These are phyloP conservation scores for Cicer arietinum DNA, from an alignment of 306 rosid genomes.

Conservation along the genomic window DNA sequence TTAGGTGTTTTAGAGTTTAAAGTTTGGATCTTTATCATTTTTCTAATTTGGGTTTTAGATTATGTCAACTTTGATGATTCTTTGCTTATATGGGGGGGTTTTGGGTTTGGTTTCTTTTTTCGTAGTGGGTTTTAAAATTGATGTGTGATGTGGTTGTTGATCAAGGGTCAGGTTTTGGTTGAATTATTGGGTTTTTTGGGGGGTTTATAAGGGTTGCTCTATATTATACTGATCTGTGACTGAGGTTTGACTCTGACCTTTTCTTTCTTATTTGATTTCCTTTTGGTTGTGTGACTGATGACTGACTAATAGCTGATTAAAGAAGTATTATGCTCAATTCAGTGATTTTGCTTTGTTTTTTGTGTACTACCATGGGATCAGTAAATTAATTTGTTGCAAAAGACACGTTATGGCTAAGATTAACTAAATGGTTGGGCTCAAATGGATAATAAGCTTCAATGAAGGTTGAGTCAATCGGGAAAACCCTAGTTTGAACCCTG, in stretches of 20 bases:
- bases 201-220: neutral
- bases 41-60: neutral
- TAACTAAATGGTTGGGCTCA: no score
- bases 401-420: neutral
- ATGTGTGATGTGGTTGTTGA: conserved; percentile 13
- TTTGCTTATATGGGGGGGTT: conserved; percentile 35
- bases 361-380: neutral
- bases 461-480: no score
- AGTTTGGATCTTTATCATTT: conserved; percentile 35
- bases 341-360: neutral
- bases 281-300: conserved; percentile 19
- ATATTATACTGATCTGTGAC: conserved; percentile 28
- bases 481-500: no score
- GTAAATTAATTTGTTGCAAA: conserved; percentile 7
- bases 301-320: conserved; percentile 7
- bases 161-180: conserved; percentile 25
- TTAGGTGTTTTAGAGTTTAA: neutral
- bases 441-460: no score
- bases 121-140: neutral
- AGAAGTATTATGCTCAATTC: neutral
- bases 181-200: neutral
- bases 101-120: conserved; percentile 25
- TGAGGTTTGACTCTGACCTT: conserved; percentile 28
- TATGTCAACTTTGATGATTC: neutral
- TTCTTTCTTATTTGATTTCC: conserved; percentile 17